Conservation (phyloP, 192 early-diverging fungal genomes). For the Coemansia sp. region DNA sequence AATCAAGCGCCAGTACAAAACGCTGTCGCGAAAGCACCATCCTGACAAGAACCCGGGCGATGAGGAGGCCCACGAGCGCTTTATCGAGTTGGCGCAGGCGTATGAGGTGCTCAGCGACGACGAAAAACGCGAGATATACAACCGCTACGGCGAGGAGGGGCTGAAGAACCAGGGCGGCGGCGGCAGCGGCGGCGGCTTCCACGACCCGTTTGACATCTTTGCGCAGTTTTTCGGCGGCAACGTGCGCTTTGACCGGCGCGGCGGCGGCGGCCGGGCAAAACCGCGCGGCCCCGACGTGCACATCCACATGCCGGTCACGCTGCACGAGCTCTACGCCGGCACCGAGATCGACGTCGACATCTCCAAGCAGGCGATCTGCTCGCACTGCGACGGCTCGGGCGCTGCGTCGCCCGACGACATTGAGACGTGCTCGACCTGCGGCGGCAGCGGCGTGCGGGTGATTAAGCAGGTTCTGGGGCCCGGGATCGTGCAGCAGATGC, state of each 20-base stretch:
- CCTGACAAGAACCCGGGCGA: slow-evolving; percentile 86
- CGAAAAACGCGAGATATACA: slow-evolving; percentile 86
- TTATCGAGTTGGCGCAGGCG: slow-evolving; percentile 84
- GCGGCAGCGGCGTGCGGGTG: slow-evolving; percentile 75
- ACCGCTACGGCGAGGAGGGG: slow-evolving; percentile 95
- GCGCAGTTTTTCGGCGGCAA: slow-evolving; percentile 78
- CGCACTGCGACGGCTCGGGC: slow-evolving; percentile 88
- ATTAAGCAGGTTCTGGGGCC: slow-evolving; percentile 85
- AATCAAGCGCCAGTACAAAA: slow-evolving; percentile 94
- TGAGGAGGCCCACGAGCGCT: slow-evolving; percentile 79
- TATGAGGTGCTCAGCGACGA: slow-evolving; percentile 93
- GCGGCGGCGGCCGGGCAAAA: slow-evolving; percentile 60
- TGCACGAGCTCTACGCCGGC: slow-evolving; percentile 90
- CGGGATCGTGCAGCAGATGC: slow-evolving; percentile 93
- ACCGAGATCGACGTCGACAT: slow-evolving; percentile 83
- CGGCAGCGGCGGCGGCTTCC: slow-evolving; percentile 57
- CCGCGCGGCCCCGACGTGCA: slow-evolving; percentile 76
- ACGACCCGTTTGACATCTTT: slow-evolving; percentile 98
- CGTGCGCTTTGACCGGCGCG: slow-evolving; percentile 57
- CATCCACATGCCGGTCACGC: slow-evolving; percentile 75
- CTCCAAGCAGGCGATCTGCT: slow-evolving; percentile 90
- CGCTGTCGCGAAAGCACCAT: slow-evolving; percentile 81
- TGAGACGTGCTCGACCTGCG: slow-evolving; percentile 72
- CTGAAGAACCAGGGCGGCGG: slow-evolving; percentile 70
- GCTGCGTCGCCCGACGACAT: slow-evolving; percentile 82